Evolutionary conservation across 2,329 filamentous ascomycete species (phyloP), one percentile per base, ranked within the genome.

Genomic region (Fusarium verrucosum): DNA sequence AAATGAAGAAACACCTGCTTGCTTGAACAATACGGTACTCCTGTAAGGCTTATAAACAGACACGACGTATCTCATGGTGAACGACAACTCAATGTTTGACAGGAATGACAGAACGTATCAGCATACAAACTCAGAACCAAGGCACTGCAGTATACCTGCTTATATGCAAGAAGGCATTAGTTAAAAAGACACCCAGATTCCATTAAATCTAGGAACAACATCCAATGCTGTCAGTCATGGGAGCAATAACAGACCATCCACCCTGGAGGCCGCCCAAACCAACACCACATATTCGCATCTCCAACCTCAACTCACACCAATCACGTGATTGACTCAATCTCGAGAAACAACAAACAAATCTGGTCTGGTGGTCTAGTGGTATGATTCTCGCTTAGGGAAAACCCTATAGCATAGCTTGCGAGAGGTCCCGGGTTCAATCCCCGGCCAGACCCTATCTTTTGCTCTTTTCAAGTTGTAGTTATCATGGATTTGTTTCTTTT

Each of bases 301-400:
- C 0, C 5, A 2, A 8, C 8, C 10, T 3, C 11, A 4, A 20
- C 9, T 8, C 22, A 33, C n/a, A 25, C 7, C 6, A 41, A 44
- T 65, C 62, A 65, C 62, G 61, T 65, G 55, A 61, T 50, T 32
- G 1, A 0, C 19, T 26, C 7, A 20, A 16, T 79, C 75, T 78
- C 7, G 5, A 26, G n/a, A n/a, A n/a, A n/a, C n/a, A n/a, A n/a
- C n/a, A 22, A 7, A 38, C 41, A 14, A 78, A 73, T 74, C 72
- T 77, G 77, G 77, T 75, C 76, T 77, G 76, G 76, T 86, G 83
- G 84, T 86, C 84, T 87, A 86, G 85, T 83, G 85, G 85, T 87
- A 88, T 87, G 85, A 87, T 88, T 87, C 85, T 86, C 85, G 85
- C 86, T 87, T 87, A 88, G 86, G 85, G 85, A 75, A 69, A 65